Percentiles rank a stretch among this genome's conserved stretches.
These are phyloP conservation scores for Mytilinidion resinicola DNA, from an alignment of 495 filamentous ascomycete species.

Conservation along the genomic window DNA sequence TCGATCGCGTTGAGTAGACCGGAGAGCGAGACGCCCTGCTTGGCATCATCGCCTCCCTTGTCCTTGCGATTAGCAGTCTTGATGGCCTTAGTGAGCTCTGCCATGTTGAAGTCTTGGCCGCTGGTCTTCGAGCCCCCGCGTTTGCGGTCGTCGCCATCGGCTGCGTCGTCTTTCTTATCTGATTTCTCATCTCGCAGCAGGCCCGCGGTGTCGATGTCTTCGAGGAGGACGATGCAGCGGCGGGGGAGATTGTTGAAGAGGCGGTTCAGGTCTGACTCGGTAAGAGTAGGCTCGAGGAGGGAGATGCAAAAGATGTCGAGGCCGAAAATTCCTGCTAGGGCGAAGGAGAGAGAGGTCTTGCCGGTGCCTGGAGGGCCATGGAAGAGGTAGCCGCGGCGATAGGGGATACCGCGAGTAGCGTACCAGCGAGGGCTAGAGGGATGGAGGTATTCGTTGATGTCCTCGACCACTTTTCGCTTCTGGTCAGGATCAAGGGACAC, in stretches of 20 bases:
- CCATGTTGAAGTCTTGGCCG: neutral
- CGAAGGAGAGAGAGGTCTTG: slow-evolving; percentile 45
- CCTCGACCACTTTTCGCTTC: slow-evolving; percentile 64
- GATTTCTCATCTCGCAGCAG: slow-evolving; percentile 50
- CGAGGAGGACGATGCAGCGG: slow-evolving; percentile 64
- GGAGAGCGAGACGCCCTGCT: slow-evolving; percentile 59
- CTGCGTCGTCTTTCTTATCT: slow-evolving; percentile 13
- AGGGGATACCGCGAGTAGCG: slow-evolving; percentile 53
- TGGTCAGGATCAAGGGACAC: slow-evolving; percentile 71
- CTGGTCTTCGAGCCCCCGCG: slow-evolving; percentile 6
- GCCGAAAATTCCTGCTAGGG: slow-evolving; percentile 64
- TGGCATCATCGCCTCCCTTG: slow-evolving; percentile 20
- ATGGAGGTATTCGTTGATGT: slow-evolving; percentile 86
- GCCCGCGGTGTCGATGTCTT: slow-evolving; percentile 67
- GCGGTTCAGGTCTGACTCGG: slow-evolving; percentile 62
- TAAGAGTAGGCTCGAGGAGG: slow-evolving; percentile 55
- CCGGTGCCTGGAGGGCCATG: slow-evolving; percentile 40
- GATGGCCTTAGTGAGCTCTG: slow-evolving; percentile 6
- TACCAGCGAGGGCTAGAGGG: slow-evolving; percentile 68
- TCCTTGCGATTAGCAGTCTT: slow-evolving; percentile 11
- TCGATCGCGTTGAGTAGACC: slow-evolving; percentile 80
- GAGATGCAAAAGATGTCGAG: slow-evolving; percentile 65
- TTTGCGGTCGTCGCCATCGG: slow-evolving; percentile 6
- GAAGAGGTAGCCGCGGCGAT: slow-evolving; percentile 40
- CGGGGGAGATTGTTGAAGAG: slow-evolving; percentile 65